These are phyloP conservation scores for Westerdykella sp. DNA, from an alignment of 2,329 filamentous ascomycete species.

Conservation along the genomic window DNA sequence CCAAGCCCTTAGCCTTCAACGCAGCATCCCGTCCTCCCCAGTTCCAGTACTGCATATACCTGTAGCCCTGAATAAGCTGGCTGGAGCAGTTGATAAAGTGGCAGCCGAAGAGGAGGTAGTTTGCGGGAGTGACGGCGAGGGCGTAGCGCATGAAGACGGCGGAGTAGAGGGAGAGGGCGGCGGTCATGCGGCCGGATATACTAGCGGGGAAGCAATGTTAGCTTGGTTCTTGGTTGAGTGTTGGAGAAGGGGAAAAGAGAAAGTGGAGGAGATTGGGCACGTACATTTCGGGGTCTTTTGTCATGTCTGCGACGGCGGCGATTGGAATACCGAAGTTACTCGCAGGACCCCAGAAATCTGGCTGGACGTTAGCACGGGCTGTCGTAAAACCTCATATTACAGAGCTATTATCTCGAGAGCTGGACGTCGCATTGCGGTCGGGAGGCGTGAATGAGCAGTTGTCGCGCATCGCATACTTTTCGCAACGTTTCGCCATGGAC, in stretches of 20 bases:
- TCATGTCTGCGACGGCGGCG: slow-evolving; percentile 49
- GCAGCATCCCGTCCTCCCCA: slow-evolving; percentile 42
- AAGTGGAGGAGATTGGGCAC: slow-evolving; percentile 8
- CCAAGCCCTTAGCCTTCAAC: slow-evolving; percentile 36
- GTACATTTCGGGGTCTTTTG: slow-evolving; percentile 49
- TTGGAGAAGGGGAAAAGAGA: background rate
- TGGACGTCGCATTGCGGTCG: too few species aligned
- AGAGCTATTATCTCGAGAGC: too few species aligned
- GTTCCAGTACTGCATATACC: slow-evolving; percentile 57
- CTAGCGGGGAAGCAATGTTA: slow-evolving; percentile 32
- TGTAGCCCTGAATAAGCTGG: slow-evolving; percentile 56
- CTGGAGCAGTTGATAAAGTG: slow-evolving; percentile 60
- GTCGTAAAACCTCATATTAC: background rate
- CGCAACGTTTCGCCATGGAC: background rate
- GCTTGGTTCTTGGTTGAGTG: background rate
- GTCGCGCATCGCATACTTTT: background rate
- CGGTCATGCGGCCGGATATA: slow-evolving; percentile 61
- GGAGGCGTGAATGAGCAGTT: too few species aligned
- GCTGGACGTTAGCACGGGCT: background rate
- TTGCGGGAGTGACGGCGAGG: slow-evolving; percentile 55
- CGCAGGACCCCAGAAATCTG: slow-evolving; percentile 49
- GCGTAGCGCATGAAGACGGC: slow-evolving; percentile 63
- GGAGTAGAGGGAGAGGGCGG: slow-evolving; percentile 55
- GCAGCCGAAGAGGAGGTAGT: slow-evolving; percentile 64
- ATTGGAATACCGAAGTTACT: slow-evolving; percentile 51